Percentiles rank a stretch among this genome's conserved stretches.
Conservation (phyloP, 2,329 filamentous ascomycete genomes). For the Mycosphaerelloides madeirae region DNA sequence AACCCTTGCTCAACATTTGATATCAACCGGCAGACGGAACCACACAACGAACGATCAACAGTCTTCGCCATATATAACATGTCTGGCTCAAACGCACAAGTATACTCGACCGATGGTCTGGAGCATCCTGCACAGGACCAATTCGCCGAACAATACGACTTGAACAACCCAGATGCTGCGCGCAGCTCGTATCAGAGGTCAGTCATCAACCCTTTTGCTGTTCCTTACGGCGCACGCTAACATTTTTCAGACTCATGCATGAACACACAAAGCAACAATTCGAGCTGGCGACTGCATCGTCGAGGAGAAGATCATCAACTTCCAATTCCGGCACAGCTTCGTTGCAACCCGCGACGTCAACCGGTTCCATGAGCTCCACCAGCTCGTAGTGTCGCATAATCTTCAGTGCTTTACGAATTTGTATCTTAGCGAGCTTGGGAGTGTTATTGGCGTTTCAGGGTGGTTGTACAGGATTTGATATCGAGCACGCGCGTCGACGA, state of each 20-base stretch:
- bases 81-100: slow-evolving; percentile 7
- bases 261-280: slow-evolving; percentile 49
- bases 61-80: background rate
- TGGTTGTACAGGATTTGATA: too few relatives aligned
- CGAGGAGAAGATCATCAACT: slow-evolving; percentile 36
- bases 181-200: slow-evolving; percentile 45
- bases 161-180: slow-evolving; percentile 37
- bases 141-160: slow-evolving; percentile 42
- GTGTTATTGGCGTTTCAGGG: too few relatives aligned
- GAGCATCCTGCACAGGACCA: slow-evolving; percentile 36
- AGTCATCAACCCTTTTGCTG: slow-evolving; percentile 4
- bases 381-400: slow-evolving; percentile 20
- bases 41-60: background rate
- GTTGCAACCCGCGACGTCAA: slow-evolving; percentile 23
- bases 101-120: slow-evolving; percentile 8
- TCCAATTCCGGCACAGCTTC: slow-evolving; percentile 16
- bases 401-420: background rate
- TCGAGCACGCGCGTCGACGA: too few relatives aligned
- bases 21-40: background rate
- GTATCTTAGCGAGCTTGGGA: too few relatives aligned
- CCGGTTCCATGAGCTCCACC: slow-evolving; percentile 26
- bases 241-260: slow-evolving; percentile 41
- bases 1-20: too few relatives aligned
- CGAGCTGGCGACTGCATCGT: slow-evolving; percentile 42
- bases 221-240: slow-evolving; percentile 9